Conservation (phyloP, 805 yeast species). For the Maudiozyma serrabonitensis region DNA sequence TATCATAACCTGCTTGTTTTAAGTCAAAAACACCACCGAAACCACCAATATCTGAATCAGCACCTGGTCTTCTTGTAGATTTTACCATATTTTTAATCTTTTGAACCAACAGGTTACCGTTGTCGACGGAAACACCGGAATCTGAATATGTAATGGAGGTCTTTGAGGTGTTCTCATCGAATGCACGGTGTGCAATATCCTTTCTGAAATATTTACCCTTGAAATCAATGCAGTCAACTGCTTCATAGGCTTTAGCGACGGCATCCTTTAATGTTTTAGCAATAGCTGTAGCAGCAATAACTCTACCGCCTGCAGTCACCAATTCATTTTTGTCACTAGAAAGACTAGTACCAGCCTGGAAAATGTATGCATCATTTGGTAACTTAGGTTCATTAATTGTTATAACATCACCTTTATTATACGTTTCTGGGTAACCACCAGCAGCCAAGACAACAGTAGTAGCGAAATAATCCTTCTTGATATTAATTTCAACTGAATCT, state of each 20-base stretch:
- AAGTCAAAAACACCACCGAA: constrained; percentile 96
- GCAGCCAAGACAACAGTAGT: constrained; percentile 96
- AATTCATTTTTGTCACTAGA: constrained; percentile 41
- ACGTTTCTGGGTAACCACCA: constrained; percentile 90
- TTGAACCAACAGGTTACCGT: constrained; percentile 84
- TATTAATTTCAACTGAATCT: constrained; percentile 60
- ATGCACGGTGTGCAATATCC: constrained; percentile 95
- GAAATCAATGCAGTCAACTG: constrained; percentile 70
- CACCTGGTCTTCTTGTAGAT: constrained; percentile 90
- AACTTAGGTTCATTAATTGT: constrained; percentile 32
- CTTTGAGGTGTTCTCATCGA: constrained; percentile 35
- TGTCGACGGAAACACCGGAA: constrained; percentile 96
- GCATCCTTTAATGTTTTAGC: constrained; percentile 70
- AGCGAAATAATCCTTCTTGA: constrained; percentile 51
- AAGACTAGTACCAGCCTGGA: constrained; percentile 90
- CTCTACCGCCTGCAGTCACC: constrained; percentile 92
- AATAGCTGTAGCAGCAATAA: constrained; percentile 85
- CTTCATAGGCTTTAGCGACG: constrained; percentile 76
- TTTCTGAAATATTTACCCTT: constrained; percentile 71
- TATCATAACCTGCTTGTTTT: constrained; percentile 71
- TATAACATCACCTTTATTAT: constrained; percentile 79
- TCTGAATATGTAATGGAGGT: constrained; percentile 71
- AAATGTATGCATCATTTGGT: constrained; percentile 48
- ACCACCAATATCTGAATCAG: constrained; percentile 97
- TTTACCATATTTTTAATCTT: constrained; percentile 83